A percentile compares a stretch with the other conserved stretches of the same genome.
phyloP scores from a whole-genome alignment of 345 rosid genomes.

The Gossypium herbaceum region DNA sequence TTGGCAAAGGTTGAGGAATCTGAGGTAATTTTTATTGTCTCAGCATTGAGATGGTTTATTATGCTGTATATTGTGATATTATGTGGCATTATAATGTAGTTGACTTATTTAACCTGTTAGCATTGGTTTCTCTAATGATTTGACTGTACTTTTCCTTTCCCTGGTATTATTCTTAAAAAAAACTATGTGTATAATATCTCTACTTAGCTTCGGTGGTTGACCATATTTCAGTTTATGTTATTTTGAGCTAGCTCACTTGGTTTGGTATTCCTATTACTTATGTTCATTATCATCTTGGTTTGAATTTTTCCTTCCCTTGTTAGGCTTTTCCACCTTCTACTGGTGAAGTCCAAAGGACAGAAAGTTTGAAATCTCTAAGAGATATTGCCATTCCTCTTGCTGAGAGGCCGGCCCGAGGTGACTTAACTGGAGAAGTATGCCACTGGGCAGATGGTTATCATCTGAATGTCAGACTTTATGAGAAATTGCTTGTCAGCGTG shows the following conservation, averaged over 20 bases:
- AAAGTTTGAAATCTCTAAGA: slow-evolving; percentile 82
- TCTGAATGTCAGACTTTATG: slow-evolving; percentile 82
- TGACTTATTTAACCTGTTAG: not conserved
- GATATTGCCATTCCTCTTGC: slow-evolving; percentile 89
- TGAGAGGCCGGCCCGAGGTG: slow-evolving; percentile 96
- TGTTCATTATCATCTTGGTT: not conserved
- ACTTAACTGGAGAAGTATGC: slow-evolving; percentile 97
- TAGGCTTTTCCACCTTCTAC: slow-evolving; percentile 78
- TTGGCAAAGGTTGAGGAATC: slow-evolving; percentile 94
- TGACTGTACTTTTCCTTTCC: not conserved
- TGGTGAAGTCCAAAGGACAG: slow-evolving; percentile 91
- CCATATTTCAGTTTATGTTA: slow-evolving; percentile 2
- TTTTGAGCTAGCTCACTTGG: not conserved
- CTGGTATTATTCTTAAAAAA: not conserved
- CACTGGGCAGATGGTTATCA: slow-evolving; percentile 99
- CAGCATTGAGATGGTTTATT: slow-evolving; percentile 16
- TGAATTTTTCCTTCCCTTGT: slow-evolving; percentile 14
- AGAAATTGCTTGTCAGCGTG: slow-evolving; percentile 86
- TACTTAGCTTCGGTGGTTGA: not conserved
- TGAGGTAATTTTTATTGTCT: slow-evolving; percentile 48
- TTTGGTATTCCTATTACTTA: not conserved
- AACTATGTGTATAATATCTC: not conserved
- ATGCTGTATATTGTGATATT: slow-evolving; percentile 14
- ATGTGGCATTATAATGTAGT: slow-evolving; percentile 1
- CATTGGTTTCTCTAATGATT: not conserved